phyloP scores from a whole-genome alignment of 179 eudicot genomes.

The Silene noctiflora region DNA sequence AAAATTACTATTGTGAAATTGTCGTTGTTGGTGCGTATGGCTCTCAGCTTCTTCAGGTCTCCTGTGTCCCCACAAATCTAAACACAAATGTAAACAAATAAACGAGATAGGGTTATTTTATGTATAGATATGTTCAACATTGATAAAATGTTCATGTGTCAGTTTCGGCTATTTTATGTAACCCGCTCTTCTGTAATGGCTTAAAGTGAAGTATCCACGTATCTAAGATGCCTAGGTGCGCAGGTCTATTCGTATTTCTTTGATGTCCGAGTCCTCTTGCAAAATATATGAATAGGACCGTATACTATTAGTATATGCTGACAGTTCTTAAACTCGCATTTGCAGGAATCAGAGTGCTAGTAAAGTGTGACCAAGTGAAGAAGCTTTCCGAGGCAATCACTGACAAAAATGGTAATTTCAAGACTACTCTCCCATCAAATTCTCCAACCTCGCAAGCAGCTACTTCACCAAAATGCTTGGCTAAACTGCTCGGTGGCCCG shows the following conservation, averaged over 20 bases:
- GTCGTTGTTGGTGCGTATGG: neutral
- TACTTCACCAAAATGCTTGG: slow-evolving; percentile 38
- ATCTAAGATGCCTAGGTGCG: too few species aligned
- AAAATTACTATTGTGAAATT: neutral
- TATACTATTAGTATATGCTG: too few species aligned
- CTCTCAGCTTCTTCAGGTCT: too few species aligned
- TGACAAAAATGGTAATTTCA: slow-evolving; percentile 44
- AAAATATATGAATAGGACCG: too few species aligned
- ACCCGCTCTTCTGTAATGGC: too few species aligned
- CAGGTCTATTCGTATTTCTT: too few species aligned
- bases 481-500: slow-evolving; percentile 58
- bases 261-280: neutral
- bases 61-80: neutral
- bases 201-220: neutral
- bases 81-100: too few species aligned
- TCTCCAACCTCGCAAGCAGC: slow-evolving; percentile 9
- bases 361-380: slow-evolving; percentile 65
- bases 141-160: too few species aligned
- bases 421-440: slow-evolving; percentile 43
- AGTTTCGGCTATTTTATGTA: too few species aligned
- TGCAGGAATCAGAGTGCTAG: slow-evolving; percentile 45
- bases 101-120: too few species aligned
- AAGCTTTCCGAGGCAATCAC: slow-evolving; percentile 46
- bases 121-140: too few species aligned
- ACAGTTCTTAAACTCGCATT: neutral